A percentile compares a stretch with the other conserved stretches of the same genome.
phyloP scores from a whole-genome alignment of 139 green algal genomes.

The Micractinium sp. region DNA sequence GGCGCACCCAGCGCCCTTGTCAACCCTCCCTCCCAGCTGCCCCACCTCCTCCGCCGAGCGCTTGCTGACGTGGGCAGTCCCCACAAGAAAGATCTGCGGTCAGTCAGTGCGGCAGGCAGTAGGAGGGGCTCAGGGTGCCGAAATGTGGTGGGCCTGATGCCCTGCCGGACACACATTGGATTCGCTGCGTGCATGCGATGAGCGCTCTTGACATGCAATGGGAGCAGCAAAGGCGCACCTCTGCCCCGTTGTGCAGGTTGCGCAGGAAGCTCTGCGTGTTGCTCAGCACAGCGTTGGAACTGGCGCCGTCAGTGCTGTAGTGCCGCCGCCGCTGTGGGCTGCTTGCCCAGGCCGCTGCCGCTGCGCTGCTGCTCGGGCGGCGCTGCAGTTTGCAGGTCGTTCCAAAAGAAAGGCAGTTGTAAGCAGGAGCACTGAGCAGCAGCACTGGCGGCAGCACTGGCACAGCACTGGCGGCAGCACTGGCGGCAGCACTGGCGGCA shows the following conservation, averaged over 20 bases:
- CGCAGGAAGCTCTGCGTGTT: slow-evolving; percentile 51
- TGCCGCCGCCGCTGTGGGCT: neutral
- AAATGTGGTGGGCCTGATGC: no score
- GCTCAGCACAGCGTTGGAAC: slow-evolving; percentile 19
- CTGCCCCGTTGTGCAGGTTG: slow-evolving; percentile 59
- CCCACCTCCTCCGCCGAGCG: slow-evolving; percentile 48
- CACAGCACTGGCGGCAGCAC: neutral
- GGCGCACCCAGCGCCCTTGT: no score
- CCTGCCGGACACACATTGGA: no score
- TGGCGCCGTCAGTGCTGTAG: neutral
- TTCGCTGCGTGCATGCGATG: no score
- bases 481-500: no score
- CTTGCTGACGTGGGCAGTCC: slow-evolving; percentile 63
- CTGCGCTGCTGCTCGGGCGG: neutral
- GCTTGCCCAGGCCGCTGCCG: neutral
- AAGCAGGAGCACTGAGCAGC: neutral
- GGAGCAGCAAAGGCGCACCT: slow-evolving; percentile 26
- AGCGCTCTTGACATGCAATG: neutral
- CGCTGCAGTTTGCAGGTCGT: neutral
- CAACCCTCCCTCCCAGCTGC: neutral
- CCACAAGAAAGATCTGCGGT: slow-evolving; percentile 57
- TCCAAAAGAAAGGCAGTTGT: neutral
- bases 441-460: no score
- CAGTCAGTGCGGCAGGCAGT: neutral
- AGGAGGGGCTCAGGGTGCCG: neutral